These are phyloP conservation scores for Prunella vulgaris DNA, from an alignment of 257 asterid genomes.

Conservation along the genomic window DNA sequence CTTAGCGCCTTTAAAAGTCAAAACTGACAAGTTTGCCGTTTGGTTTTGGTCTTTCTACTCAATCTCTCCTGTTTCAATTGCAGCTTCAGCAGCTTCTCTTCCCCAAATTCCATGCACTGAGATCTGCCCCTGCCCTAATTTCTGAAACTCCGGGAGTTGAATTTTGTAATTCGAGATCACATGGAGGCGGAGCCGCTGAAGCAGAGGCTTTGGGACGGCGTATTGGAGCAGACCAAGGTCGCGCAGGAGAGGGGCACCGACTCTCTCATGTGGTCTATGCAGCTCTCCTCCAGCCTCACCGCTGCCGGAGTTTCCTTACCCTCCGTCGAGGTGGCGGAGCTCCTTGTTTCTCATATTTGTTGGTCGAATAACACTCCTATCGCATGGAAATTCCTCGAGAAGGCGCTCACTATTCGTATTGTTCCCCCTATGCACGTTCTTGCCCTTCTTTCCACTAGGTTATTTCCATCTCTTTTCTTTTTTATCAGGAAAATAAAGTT, in stretches of 20 bases:
- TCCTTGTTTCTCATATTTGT: conserved; percentile 83
- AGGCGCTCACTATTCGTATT: conserved; percentile 60
- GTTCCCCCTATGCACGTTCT: conserved; percentile 81
- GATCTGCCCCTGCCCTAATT: conserved; percentile 19
- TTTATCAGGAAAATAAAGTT: no score
- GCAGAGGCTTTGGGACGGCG: conserved; percentile 53
- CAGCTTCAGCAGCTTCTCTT: conserved; percentile 3
- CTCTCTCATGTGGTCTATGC: conserved; percentile 77
- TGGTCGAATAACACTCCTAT: conserved; percentile 69
- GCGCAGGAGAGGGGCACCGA: conserved; percentile 74
- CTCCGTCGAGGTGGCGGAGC: conserved; percentile 61
- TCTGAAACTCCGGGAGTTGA: background rate
- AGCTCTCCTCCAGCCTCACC: conserved; percentile 58
- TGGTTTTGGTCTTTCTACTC: background rate
- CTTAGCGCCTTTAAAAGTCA: no score
- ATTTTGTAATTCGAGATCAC: conserved; percentile 5
- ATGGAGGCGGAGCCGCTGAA: conserved; percentile 43
- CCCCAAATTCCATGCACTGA: conserved; percentile 24
- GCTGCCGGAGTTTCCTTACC: conserved; percentile 72
- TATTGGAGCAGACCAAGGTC: conserved; percentile 65
- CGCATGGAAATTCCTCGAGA: conserved; percentile 92
- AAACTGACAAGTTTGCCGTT: conserved; percentile 8
- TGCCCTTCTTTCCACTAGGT: conserved; percentile 85
- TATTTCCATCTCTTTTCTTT: background rate
- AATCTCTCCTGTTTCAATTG: conserved; percentile 4